Percentiles rank a stretch among this genome's conserved stretches.
Conservation (phyloP, 805 yeast genomes). For the Kluyveromyces siamensis region DNA sequence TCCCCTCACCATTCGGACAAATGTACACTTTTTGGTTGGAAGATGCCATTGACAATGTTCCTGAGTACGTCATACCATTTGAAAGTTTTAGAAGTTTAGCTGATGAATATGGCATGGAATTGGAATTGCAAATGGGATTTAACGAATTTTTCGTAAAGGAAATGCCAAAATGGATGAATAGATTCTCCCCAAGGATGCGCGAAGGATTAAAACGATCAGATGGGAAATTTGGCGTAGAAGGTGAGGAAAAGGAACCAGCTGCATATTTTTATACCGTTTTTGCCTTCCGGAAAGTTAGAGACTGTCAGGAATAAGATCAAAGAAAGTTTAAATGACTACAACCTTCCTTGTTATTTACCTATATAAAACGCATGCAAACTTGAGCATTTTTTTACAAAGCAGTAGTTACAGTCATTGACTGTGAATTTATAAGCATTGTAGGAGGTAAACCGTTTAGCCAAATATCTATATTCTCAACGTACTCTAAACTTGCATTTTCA, state of each 20-base stretch:
- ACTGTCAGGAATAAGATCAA: conserved; percentile 9
- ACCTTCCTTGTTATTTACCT: background rate
- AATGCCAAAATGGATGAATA: conserved; percentile 54
- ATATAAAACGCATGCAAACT: background rate
- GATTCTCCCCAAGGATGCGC: conserved; percentile 49
- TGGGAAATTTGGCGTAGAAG: conserved; percentile 80
- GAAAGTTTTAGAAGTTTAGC: conserved; percentile 78
- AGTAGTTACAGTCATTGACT: conserved; percentile 93
- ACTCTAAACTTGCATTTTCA: conserved; percentile 61
- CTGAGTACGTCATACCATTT: conserved; percentile 94
- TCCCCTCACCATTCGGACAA: conserved; percentile 73
- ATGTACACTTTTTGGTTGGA: conserved; percentile 69
- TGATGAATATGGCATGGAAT: conserved; percentile 67
- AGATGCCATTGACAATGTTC: conserved; percentile 95
- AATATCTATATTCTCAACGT: conserved; percentile 63
- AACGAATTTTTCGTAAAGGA: conserved; percentile 75
- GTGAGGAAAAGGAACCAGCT: conserved; percentile 82
- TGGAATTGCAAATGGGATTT: conserved; percentile 68
- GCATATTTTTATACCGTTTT: conserved; percentile 78
- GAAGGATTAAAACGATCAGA: conserved; percentile 68
- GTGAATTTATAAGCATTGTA: conserved; percentile 72
- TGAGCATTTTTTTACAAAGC: conserved; percentile 42
- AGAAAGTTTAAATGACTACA: background rate
- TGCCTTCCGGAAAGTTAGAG: conserved; percentile 59
- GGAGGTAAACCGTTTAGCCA: conserved; percentile 87